Evolutionary conservation across 306 rosid genomes (phyloP), one percentile per base, ranked within the genome.

Genomic region (Mimosa bimucronata): DNA sequence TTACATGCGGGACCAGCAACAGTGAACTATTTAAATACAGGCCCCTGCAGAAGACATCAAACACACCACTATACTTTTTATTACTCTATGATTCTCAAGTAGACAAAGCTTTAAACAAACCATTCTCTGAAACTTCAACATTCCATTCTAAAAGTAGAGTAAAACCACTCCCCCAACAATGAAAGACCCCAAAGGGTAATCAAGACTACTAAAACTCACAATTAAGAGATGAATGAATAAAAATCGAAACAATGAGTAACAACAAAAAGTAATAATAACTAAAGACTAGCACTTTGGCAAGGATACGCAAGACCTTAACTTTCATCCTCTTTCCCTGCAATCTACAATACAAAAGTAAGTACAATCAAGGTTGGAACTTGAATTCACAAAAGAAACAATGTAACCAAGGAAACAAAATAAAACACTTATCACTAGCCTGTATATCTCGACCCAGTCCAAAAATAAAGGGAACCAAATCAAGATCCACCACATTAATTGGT

Each of bases 261-360:
- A 66, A 38, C 29, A 19, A 66, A 21, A 40, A 5, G 34, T n/a
- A 41, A 68, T 38, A 40, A 21, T 14, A 34, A 6, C 38, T 34
- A 34, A 68, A 21, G 52, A 68, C 18, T 11, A 45, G 37, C 40
- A 80, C 26, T 38, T 48, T 19, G 30, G 66, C 16, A 79, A 82
- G 84, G 93, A 87, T 89, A 87, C 91, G 91, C 79, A 84, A 65
- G 50, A 89, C 70, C 77, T 87, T 89, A 77, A 89, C 87, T 83
- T 89, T 83, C 93, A 87, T 89, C 82, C 60, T 75, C 75, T 46
- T 19, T 9, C 6, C 31, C 74, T 0, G 55, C 21, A 69, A 67
- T 67, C 50, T 21, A 67, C 73, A 40, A 9, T 3, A 9, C 5
- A 37, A 67, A 34, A 69, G 19, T 5, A 69, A 40, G 34, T n/a